A percentile compares a stretch with the other conserved stretches of the same genome.
Conservation (phyloP, 345 rosid genomes). For the Nasturtium officinale region DNA sequence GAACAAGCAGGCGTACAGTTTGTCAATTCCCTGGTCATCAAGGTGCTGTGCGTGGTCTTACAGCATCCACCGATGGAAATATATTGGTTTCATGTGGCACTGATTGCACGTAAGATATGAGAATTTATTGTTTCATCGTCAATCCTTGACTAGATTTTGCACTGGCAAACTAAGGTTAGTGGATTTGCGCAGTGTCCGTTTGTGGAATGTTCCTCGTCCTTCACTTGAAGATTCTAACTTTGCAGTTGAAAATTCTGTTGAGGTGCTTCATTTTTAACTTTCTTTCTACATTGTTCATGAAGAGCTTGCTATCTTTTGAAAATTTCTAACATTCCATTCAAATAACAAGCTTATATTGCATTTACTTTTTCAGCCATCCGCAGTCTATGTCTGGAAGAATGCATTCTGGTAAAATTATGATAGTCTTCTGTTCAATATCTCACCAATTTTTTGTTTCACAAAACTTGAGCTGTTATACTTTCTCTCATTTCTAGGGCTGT, state of each 20-base stretch:
- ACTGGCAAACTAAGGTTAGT: not conserved
- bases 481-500: constrained; percentile 63
- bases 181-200: constrained; percentile 66
- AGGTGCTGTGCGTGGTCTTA: constrained; percentile 89
- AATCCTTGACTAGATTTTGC: not conserved
- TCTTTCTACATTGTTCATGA: not conserved
- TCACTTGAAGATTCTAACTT: constrained; percentile 52
- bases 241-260: constrained; percentile 46
- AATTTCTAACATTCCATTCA: not conserved
- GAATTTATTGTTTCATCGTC: not conserved
- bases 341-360: constrained; percentile 28
- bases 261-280: constrained; percentile 52
- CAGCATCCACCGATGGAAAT: constrained; percentile 85
- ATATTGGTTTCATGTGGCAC: constrained; percentile 83
- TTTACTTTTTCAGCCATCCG: constrained; percentile 59
- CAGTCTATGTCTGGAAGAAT: constrained; percentile 75
- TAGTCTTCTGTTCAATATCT: constrained; percentile 15
- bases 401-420: constrained; percentile 68
- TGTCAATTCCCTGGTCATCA: constrained; percentile 93
- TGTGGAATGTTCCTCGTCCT: constrained; percentile 92
- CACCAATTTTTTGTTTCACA: not conserved
- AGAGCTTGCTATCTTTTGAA: not conserved
- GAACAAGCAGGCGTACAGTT: constrained; percentile 70
- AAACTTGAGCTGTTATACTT: not conserved
- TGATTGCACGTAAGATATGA: constrained; percentile 77